Evolutionary conservation across 495 filamentous ascomycete genomes (phyloP), one percentile per base, ranked within the genome.

Genomic region (Cudoniella acicularis): DNA sequence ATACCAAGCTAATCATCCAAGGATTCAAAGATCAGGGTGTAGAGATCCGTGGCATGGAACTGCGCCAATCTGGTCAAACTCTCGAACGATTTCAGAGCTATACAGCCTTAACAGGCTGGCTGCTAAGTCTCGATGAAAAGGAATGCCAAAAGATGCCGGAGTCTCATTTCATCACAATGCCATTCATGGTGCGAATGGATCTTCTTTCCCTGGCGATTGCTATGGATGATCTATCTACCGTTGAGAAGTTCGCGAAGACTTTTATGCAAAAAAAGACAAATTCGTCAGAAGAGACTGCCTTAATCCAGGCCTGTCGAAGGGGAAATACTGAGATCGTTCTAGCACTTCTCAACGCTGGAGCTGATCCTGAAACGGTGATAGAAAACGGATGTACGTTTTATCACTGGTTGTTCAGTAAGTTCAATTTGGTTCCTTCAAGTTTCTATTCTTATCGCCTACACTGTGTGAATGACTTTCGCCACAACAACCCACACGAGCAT

Each of bases 371-470:
- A 10, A 42, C 25, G 2, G 20, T 51, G 10, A 52, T 45, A 25
- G 23, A 57, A 10, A 41, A 49, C 20, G 54, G 49, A 20, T 52
- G 46, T 21, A 41, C 41, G 9, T 49, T 64, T 11, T 49, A 64
- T 18, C 62, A 64, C 46, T 67, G 62, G 61, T 49, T 67, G 24
- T 67, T 67, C 36, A 52, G n/a, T n/a, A n/a, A n/a, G n/a, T n/a
- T n/a, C n/a, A n/a, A n/a, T n/a, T n/a, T n/a, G n/a, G 36, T 41
- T 41, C 36, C 36, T 16, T 41, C 36, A n/a, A n/a, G n/a, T n/a
- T n/a, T n/a, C n/a, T n/a, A n/a, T n/a, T n/a, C n/a, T n/a, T n/a
- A n/a, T n/a, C n/a, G n/a, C n/a, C n/a, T n/a, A n/a, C n/a, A n/a
- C n/a, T n/a, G n/a, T n/a, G n/a, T n/a, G n/a, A n/a, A n/a, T n/a